These are phyloP conservation scores for Trichomonascaceae sp. DNA, from an alignment of 1,139 yeast species.

Conservation along the genomic window DNA sequence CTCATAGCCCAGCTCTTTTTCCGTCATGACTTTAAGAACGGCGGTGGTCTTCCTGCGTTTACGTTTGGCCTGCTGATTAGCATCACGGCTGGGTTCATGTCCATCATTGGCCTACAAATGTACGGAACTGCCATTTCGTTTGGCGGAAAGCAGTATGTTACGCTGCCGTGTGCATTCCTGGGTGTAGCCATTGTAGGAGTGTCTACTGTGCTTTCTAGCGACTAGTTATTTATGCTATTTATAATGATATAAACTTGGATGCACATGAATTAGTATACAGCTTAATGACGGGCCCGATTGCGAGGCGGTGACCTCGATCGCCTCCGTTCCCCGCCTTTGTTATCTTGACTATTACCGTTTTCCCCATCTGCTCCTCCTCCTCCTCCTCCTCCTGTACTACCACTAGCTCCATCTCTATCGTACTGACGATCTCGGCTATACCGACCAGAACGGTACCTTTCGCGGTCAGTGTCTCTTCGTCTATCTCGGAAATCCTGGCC, in stretches of 20 bases:
- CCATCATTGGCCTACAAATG: constrained; percentile 76
- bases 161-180: constrained; percentile 19
- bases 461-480: constrained; percentile 12
- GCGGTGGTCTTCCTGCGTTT: constrained; percentile 21
- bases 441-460: constrained; percentile 4
- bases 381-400: constrained; percentile 15
- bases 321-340: constrained; percentile 1
- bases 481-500: constrained; percentile 12
- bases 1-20: constrained; percentile 51
- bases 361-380: constrained; percentile 9
- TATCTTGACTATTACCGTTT: neutral
- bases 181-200: constrained; percentile 22
- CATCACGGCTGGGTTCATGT: constrained; percentile 70
- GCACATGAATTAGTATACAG: too few relatives aligned
- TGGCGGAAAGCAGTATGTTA: constrained; percentile 36
- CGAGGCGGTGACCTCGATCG: constrained; percentile 4
- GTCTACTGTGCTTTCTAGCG: constrained; percentile 5
- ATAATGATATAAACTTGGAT: too few relatives aligned
- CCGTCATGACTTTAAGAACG: constrained; percentile 26
- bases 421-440: constrained; percentile 1
- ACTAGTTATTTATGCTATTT: neutral
- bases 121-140: constrained; percentile 62
- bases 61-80: constrained; percentile 57
- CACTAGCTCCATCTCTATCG: neutral
- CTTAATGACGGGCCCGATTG: too few relatives aligned